These are phyloP conservation scores for Pythium folliculosum DNA, from an alignment of 352 stramenopile species.

Conservation along the genomic window DNA sequence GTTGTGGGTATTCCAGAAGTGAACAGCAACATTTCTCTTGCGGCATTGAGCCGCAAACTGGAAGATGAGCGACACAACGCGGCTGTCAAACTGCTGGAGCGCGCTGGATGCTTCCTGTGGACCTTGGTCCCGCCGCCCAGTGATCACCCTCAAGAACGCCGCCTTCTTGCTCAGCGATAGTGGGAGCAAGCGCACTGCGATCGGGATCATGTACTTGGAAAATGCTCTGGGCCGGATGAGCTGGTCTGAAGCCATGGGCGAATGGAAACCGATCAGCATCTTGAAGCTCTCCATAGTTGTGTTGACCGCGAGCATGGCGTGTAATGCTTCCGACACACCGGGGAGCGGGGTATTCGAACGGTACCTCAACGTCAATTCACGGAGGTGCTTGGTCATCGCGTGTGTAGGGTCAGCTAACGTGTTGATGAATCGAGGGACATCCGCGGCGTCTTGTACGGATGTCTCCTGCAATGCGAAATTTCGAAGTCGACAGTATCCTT, in stretches of 20 bases:
- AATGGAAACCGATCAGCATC: background rate
- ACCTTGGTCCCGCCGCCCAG: background rate
- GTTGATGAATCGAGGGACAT: background rate
- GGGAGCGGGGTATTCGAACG: background rate
- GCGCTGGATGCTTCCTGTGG: background rate
- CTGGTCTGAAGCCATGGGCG: background rate
- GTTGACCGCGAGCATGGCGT: conserved; percentile 3
- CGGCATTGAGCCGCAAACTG: conserved; percentile 10
- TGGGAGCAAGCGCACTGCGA: conserved; percentile 4
- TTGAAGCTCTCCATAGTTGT: background rate
- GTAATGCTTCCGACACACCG: background rate
- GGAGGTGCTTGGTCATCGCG: background rate
- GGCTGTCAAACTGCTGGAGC: conserved; percentile 1
- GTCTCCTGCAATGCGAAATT: background rate
- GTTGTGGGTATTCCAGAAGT: background rate
- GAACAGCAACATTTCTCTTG: conserved; percentile 1
- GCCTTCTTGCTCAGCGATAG: conserved; percentile 4
- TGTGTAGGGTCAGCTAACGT: background rate
- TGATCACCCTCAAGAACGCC: conserved; percentile 2
- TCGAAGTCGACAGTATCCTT: background rate
- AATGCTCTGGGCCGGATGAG: background rate
- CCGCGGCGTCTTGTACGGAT: background rate
- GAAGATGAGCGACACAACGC: conserved; percentile 4
- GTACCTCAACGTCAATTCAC: background rate
- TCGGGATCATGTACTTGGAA: background rate